Evolutionary conservation across 2,329 filamentous ascomycete genomes (phyloP).

Genomic region (Acarospora socialis): DNA sequence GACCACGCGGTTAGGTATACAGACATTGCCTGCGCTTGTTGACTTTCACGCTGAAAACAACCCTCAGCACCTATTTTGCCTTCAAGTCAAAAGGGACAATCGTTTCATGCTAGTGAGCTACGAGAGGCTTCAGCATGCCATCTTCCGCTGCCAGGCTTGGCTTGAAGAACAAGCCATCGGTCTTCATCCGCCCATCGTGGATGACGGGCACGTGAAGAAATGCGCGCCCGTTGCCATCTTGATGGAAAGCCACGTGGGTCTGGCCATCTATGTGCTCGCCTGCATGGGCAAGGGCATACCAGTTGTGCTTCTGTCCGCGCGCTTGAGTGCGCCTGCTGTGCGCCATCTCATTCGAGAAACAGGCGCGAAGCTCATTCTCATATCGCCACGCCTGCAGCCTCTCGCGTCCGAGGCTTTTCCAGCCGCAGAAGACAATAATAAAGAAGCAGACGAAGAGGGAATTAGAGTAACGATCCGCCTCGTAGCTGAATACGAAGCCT

Average conservation of each 20-base stretch:
- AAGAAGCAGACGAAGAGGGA: constrained; percentile 14
- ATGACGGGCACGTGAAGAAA: background rate
- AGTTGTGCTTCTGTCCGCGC: constrained; percentile 16
- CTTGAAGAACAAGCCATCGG: constrained; percentile 3
- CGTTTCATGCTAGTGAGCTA: constrained; percentile 11
- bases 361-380: constrained; percentile 8
- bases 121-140: constrained; percentile 13
- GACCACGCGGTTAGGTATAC: too few species aligned
- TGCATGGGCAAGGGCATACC: constrained; percentile 17
- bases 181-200: background rate
- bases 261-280: constrained; percentile 18
- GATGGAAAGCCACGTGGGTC: constrained; percentile 19
- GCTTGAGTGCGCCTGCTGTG: constrained; percentile 13
- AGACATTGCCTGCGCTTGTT: too few species aligned
- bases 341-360: constrained; percentile 11
- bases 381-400: constrained; percentile 4
- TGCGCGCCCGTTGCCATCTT: constrained; percentile 17
- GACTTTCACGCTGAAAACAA: constrained; percentile 19
- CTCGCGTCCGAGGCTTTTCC: too few species aligned
- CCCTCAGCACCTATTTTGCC: constrained; percentile 16
- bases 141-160: constrained; percentile 14
- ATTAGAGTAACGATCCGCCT: too few species aligned
- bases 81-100: constrained; percentile 16
- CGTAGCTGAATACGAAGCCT: too few species aligned
- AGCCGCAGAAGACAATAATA: too few species aligned